phyloP scores from a whole-genome alignment of 2,329 filamentous ascomycete species.

The Apiospora kogelbergensis region DNA sequence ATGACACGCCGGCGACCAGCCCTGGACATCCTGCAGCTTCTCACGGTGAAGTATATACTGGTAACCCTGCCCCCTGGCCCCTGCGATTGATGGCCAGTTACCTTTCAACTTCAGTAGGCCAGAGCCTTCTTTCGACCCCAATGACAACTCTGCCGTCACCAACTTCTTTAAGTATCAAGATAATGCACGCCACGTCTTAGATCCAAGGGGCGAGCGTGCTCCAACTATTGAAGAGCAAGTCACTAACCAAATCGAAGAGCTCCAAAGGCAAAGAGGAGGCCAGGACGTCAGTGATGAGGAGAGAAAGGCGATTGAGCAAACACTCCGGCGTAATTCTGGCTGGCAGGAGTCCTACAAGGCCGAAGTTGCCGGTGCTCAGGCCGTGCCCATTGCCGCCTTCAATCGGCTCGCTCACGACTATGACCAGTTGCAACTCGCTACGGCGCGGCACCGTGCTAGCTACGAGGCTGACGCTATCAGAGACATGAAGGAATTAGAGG shows the following conservation, averaged over 20 bases:
- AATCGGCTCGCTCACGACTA: constrained; percentile 9
- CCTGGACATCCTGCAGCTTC: neutral
- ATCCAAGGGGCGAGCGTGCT: neutral
- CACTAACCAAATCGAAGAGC: neutral
- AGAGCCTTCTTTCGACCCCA: neutral
- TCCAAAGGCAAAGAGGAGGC: neutral
- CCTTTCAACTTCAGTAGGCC: constrained; percentile 1
- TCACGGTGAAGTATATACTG: neutral
- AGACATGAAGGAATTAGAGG: neutral
- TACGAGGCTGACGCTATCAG: neutral
- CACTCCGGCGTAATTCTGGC: neutral
- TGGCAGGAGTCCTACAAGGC: constrained; percentile 12
- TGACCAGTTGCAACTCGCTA: neutral
- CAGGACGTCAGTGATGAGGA: neutral
- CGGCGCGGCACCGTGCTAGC: neutral
- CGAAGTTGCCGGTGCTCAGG: neutral
- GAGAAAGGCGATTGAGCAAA: neutral
- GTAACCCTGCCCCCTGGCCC: neutral
- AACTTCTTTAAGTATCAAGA: neutral
- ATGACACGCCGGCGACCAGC: neutral
- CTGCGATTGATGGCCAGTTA: neutral
- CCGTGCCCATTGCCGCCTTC: constrained; percentile 9
- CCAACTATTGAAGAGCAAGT: constrained; percentile 3
- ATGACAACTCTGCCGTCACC: neutral
- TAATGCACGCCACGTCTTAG: neutral